Base-by-base conservation (phyloP, 2,329 filamentous ascomycete genomes). In the Dryadomyces quercivorus region DNA sequence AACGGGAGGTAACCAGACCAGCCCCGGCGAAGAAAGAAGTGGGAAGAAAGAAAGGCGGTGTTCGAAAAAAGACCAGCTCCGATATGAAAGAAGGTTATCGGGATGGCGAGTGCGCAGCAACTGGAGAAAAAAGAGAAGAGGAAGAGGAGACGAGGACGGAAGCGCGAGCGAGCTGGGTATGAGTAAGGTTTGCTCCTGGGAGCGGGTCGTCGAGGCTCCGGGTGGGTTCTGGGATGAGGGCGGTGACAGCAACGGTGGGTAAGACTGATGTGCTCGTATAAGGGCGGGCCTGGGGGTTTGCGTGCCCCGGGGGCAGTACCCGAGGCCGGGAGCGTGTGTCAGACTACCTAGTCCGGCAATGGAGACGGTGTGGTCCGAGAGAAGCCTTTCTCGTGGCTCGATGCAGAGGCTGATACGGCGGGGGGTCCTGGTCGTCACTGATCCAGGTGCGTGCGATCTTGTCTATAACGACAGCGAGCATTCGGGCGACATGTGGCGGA, bases 1-100 rank as follows among this genome's bases (percentile, higher is more conserved):
- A 57, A 55, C 54, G 53, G 58, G 67, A 72, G 71, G 72, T 74
- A 73, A 70, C 77, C 78, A 71, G 74, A 76, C 77, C 76, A 69
- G 76, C 72, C 67, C 67, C 61, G 63, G 61, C 58, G 59, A 63
- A 66, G 65, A 59, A 59, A 65, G 63, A 55, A 60, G 52, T 50
- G 51, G 50, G 51, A 58, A 56, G 61, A 60, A 57, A 59, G 51
- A 58, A 52, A 55, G 50, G 56, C 56, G 44, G 55, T 31, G 26
- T 31, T 31, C 26, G 26, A 57, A 55, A 54, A 61, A 63, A 59
- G 66, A 65, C 64, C 69, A 73, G 71, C 63, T 68, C 63, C 69
- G 71, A 73, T 71, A 67, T 72, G 69, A 76, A 75, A 72, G 70
- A 77, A 71, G 67, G 71, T 65, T 75, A 75, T 72, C 72, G 72